Evolutionary conservation across 352 stramenopile species (phyloP).

Genomic region (Phytopythium chamaehyphon): DNA sequence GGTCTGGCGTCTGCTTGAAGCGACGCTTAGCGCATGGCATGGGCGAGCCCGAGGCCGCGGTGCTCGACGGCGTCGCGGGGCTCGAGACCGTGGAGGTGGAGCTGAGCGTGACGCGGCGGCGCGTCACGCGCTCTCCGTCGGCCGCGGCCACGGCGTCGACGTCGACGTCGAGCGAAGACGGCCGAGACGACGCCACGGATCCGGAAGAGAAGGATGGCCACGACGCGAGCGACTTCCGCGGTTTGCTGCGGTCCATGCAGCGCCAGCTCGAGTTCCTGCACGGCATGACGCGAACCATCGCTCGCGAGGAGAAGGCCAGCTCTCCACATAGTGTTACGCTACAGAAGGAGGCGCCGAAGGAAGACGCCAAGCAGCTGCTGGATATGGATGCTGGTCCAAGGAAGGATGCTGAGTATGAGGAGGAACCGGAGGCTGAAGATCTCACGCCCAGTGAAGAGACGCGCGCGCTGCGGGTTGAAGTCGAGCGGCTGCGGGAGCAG

Average conservation of each 20-base stretch:
- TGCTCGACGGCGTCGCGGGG: too few species aligned
- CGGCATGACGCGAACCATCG: constrained; percentile 1
- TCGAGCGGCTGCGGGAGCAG: constrained; percentile 2
- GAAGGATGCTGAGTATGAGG: too few species aligned
- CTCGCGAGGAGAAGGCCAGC: neutral
- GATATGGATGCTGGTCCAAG: too few species aligned
- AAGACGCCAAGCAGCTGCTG: too few species aligned
- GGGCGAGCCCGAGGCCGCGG: too few species aligned
- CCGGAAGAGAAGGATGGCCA: neutral
- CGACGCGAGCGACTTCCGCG: constrained; percentile 2
- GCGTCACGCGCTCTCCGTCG: neutral
- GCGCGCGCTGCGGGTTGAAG: constrained; percentile 1
- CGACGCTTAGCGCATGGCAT: too few species aligned
- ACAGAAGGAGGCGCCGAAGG: neutral
- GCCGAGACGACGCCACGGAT: neutral
- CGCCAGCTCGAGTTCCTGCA: constrained; percentile 6
- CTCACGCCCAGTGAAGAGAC: neutral
- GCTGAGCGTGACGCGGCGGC: too few species aligned
- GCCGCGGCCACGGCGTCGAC: constrained; percentile 1
- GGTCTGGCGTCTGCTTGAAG: too few species aligned
- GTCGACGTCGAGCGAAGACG: neutral
- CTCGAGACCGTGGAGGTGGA: too few species aligned
- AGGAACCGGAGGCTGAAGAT: too few species aligned
- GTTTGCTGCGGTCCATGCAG: constrained; percentile 8
- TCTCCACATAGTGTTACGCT: too few species aligned